These are phyloP conservation scores for Neofusicoccum kwambonambiense DNA, from an alignment of 2,329 filamentous ascomycete genomes.

Conservation along the genomic window DNA sequence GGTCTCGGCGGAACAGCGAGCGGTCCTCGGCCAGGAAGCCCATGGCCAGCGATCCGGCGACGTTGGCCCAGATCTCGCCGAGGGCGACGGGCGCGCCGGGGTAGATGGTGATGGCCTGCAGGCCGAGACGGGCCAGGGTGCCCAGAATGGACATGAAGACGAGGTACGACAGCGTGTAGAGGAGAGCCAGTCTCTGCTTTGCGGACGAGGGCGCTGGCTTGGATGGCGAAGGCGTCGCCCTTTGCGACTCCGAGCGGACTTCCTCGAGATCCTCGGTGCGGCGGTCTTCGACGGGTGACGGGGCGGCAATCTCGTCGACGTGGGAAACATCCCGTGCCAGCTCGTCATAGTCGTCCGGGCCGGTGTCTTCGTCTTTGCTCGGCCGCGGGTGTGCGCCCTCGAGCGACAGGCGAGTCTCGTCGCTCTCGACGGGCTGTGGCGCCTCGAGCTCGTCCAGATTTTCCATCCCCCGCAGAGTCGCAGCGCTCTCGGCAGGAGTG, in stretches of 20 bases:
- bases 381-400: too few relatives aligned
- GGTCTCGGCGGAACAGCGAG: conserved; percentile 58
- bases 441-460: not conserved
- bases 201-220: too few relatives aligned
- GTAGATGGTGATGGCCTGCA: conserved; percentile 77
- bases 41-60: conserved; percentile 76
- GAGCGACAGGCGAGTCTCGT: not conserved
- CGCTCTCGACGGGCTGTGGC: not conserved
- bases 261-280: too few relatives aligned
- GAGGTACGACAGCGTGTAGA: conserved; percentile 74
- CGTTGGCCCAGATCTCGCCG: conserved; percentile 82
- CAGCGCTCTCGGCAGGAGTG: not conserved
- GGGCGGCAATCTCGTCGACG: not conserved
- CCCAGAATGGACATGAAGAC: conserved; percentile 83
- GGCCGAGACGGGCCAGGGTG: conserved; percentile 76
- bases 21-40: conserved; percentile 81
- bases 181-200: not conserved
- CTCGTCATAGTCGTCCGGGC: too few relatives aligned
- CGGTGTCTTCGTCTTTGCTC: too few relatives aligned
- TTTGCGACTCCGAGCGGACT: too few relatives aligned
- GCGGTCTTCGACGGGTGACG: not conserved
- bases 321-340: not conserved
- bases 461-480: not conserved
- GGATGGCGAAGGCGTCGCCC: too few relatives aligned
- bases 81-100: conserved; percentile 70